Evolutionary conservation across 305 asterid species (phyloP).

Genomic region (Fraxinus velutina): DNA sequence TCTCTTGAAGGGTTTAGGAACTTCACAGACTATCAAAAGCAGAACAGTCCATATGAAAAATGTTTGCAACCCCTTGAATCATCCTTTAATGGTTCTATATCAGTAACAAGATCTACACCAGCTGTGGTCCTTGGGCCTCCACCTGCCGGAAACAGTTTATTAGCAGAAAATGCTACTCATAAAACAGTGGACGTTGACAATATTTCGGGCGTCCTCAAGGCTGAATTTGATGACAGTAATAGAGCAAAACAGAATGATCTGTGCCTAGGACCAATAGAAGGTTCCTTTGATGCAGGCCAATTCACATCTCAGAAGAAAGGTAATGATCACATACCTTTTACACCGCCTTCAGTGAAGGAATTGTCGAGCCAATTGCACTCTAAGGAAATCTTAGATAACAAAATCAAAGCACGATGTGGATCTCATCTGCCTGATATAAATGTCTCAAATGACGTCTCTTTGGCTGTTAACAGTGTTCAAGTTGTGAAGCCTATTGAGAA

Average conservation of each 20-base stretch:
- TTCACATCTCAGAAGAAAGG: constrained; percentile 33
- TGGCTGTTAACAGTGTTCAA: constrained; percentile 31
- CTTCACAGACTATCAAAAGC: constrained; percentile 28
- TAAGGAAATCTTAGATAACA: constrained; percentile 28
- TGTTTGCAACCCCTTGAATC: constrained; percentile 32
- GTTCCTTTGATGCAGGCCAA: constrained; percentile 30
- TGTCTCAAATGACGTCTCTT: constrained; percentile 28
- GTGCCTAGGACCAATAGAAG: constrained; percentile 24
- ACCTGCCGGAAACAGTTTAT: constrained; percentile 31
- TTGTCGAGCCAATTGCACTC: constrained; percentile 26
- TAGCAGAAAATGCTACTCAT: constrained; percentile 26
- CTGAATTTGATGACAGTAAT: constrained; percentile 30
- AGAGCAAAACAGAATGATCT: constrained; percentile 37
- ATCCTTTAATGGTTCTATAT: constrained; percentile 32
- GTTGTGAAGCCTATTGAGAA: constrained; percentile 34
- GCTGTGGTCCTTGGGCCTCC: constrained; percentile 70
- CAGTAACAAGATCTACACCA: constrained; percentile 52
- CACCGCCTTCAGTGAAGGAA: constrained; percentile 37
- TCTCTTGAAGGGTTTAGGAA: constrained; percentile 30
- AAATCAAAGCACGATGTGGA: constrained; percentile 30
- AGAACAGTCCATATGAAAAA: constrained; percentile 34
- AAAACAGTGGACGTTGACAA: constrained; percentile 29
- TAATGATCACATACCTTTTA: constrained; percentile 21
- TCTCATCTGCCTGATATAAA: constrained; percentile 36
- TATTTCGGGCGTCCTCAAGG: constrained; percentile 28